These are phyloP conservation scores for Lycium ferocissimum DNA, from an alignment of 257 asterid genomes.

Conservation along the genomic window DNA sequence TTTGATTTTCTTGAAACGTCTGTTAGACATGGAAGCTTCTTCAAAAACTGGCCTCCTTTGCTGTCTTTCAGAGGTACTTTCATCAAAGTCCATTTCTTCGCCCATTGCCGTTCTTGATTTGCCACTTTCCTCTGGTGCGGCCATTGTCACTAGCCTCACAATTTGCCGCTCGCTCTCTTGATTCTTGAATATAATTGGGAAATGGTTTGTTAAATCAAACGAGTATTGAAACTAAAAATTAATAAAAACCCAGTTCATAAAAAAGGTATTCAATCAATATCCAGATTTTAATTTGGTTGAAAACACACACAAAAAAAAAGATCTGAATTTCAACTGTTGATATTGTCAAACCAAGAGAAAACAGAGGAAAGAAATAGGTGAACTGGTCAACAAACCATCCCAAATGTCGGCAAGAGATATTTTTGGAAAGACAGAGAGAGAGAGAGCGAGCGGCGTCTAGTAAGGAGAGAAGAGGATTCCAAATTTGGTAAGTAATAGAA, in stretches of 20 bases:
- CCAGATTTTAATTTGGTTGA: conserved; percentile 40
- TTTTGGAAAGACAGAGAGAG: conserved; percentile 14
- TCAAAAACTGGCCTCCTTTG: conserved; percentile 65
- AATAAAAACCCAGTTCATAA: conserved; percentile 22
- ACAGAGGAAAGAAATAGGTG: conserved; percentile 19
- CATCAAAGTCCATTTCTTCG: conserved; percentile 41
- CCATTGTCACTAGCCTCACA: conserved; percentile 43
- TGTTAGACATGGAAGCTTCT: conserved; percentile 58
- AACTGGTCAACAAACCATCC: conserved; percentile 35
- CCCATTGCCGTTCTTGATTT: conserved; percentile 50
- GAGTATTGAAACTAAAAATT: not conserved
- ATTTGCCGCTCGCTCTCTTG: conserved; percentile 67
- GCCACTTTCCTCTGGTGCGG: conserved; percentile 46
- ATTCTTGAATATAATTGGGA: conserved; percentile 18
- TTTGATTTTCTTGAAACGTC: conserved; percentile 68
- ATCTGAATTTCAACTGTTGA: not conserved
- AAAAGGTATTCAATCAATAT: conserved; percentile 27
- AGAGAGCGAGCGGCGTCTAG: conserved; percentile 75
- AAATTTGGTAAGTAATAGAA: conserved; percentile 5
- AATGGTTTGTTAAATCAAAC: conserved; percentile 31
- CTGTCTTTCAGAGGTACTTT: conserved; percentile 43
- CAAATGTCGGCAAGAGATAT: conserved; percentile 2
- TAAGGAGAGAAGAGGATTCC: not conserved
- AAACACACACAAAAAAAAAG: not conserved
- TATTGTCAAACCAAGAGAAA: conserved; percentile 12